These are phyloP conservation scores for Populus tremula DNA, from an alignment of 345 rosid species.

Conservation along the genomic window DNA sequence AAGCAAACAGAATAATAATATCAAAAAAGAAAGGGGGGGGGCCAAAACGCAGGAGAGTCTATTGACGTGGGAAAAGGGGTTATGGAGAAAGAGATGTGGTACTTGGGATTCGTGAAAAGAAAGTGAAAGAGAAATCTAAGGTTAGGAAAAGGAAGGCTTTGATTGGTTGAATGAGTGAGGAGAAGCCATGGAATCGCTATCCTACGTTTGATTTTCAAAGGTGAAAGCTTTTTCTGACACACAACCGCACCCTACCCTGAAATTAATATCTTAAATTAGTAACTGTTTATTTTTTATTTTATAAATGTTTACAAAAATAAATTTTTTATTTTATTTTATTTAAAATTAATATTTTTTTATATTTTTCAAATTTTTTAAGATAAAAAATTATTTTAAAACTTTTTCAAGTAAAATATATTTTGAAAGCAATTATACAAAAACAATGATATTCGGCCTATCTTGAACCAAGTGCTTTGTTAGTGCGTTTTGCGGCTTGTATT, in stretches of 20 bases:
- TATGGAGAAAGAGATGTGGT: not conserved
- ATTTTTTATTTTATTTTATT: too few species aligned
- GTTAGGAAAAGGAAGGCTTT: not conserved
- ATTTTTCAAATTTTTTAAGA: too few species aligned
- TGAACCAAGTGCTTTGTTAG: too few species aligned
- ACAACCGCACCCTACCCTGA: not conserved
- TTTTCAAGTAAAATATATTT: too few species aligned
- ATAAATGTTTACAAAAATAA: too few species aligned
- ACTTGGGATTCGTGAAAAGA: constrained; percentile 29
- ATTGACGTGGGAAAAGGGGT: constrained; percentile 1
- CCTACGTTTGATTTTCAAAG: not conserved
- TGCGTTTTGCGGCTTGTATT: too few species aligned
- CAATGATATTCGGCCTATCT: too few species aligned
- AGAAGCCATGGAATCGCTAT: not conserved
- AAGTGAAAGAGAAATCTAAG: constrained; percentile 16
- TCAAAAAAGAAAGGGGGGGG: not conserved
- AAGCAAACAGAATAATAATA: not conserved
- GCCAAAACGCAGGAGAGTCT: not conserved
- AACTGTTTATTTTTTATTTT: too few species aligned
- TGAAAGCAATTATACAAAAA: too few species aligned
- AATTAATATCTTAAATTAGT: too few species aligned
- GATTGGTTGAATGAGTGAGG: constrained; percentile 14
- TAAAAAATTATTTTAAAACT: too few species aligned
- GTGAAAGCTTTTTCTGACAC: constrained; percentile 13
- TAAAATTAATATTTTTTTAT: too few species aligned